Base-by-base conservation (phyloP, 352 stramenopile genomes). In the Phytophthora pinifolia region DNA sequence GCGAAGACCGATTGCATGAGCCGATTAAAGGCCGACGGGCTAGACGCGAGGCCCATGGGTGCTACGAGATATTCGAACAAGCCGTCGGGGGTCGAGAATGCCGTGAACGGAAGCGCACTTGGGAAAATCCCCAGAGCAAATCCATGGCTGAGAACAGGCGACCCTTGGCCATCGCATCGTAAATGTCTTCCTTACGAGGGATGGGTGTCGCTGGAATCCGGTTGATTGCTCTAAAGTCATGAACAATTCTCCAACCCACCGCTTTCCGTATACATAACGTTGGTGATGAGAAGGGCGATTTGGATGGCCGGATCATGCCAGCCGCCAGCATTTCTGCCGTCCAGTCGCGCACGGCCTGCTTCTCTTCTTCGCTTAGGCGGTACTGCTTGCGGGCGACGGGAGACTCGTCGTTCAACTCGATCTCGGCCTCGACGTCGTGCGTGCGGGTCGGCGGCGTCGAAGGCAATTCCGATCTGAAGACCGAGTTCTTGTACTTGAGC, bases 31-130 rank as follows among this genome's bases (percentile, higher is more conserved):
- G 12, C 10, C 2, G 29, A 47, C 3, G 49, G 49, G 14, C 17
- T 35, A 15, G 5, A 46, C 2, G 37, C 39, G 4, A 54, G 13
- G 5, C 34, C 46, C 46, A 54, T 46, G 0, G 46, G 46, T 1
- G 22, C 36, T 10, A 57, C 49, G 1, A 44, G 10, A 20, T 49
- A 57, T 13, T 57, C 49, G 14, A 44, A 57, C 4, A 43, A 14
- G 0, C 30, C 31, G 9, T 49, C 49, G 1, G 38, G 37, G 2
- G 49, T 57, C 1, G 38, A n/a, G 22, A 48, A 49, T 5, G 49
- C 30, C 12, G 49, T 43, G 22, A 25, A 57, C 5, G 30, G 48
- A 3, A 46, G 0, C 37, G n/a, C 12, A 54, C 34, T 38, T 54
- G 47, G 12, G 37, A 39, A 14, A 38, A 54, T 25, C 35, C 47